Evolutionary conservation across 495 filamentous ascomycete species (phyloP).

Genomic region (Penicillium bovifimosum): DNA sequence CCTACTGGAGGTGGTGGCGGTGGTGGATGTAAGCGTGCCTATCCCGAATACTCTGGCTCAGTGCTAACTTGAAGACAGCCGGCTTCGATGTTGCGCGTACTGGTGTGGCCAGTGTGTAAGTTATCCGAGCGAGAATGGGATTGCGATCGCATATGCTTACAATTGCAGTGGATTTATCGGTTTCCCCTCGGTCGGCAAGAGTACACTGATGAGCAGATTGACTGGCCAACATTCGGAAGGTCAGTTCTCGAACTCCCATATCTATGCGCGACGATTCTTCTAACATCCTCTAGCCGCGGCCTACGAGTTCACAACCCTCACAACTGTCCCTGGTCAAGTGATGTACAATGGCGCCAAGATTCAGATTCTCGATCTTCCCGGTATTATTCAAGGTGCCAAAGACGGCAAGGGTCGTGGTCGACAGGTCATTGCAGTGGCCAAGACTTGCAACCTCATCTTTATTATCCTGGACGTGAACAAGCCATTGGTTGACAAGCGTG

Average conservation of each 20-base stretch:
- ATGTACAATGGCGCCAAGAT: conserved; percentile 95
- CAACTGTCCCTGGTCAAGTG: conserved; percentile 94
- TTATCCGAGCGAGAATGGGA: conserved; percentile 24
- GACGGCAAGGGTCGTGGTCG: conserved; percentile 97
- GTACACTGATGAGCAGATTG: conserved; percentile 89
- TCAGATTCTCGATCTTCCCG: conserved; percentile 96
- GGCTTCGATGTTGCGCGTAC: conserved; percentile 98
- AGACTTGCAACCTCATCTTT: conserved; percentile 98
- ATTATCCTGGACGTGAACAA: conserved; percentile 99
- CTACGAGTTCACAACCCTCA: conserved; percentile 98
- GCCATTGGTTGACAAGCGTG: conserved; percentile 90
- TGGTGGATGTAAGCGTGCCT: conserved; percentile 55
- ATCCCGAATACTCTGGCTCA: not conserved
- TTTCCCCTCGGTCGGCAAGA: conserved; percentile 97
- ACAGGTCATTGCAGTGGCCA: conserved; percentile 97
- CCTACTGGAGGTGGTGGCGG: conserved; percentile 73
- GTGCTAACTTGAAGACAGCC: conserved; percentile 43
- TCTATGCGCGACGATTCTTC: conserved; percentile 10
- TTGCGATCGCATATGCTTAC: conserved; percentile 6
- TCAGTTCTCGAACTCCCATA: conserved; percentile 20
- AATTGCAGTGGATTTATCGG: conserved; percentile 51
- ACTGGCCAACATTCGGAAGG: conserved; percentile 95
- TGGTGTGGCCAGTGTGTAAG: conserved; percentile 91
- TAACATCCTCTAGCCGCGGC: conserved; percentile 58
- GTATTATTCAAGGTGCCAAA: conserved; percentile 98